These are phyloP conservation scores for Daedaleopsis sinensis DNA, from an alignment of 768 basidiomycete genomes.

Conservation along the genomic window DNA sequence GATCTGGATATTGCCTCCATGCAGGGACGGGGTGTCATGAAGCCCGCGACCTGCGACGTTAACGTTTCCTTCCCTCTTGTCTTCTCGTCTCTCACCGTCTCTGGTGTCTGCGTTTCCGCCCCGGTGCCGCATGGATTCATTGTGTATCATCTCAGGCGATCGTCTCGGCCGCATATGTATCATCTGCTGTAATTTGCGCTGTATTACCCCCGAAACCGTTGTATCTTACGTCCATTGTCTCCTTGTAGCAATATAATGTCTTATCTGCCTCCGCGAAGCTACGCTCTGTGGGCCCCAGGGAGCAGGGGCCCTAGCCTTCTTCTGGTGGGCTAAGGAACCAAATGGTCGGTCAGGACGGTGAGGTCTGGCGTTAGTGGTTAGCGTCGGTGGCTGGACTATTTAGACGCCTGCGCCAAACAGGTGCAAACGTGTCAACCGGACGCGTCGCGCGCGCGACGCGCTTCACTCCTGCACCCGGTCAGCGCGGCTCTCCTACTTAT, in stretches of 20 bases:
- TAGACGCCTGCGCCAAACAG: constrained; percentile 9
- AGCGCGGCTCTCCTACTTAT: not conserved
- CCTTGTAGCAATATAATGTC: constrained; percentile 5
- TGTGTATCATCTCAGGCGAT: not conserved
- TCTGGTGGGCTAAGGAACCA: not conserved
- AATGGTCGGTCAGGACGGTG: not conserved
- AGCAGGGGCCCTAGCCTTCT: not conserved
- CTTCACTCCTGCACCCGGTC: not conserved
- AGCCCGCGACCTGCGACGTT: not conserved
- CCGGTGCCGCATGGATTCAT: not conserved
- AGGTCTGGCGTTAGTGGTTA: too few relatives aligned
- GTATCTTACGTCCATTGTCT: not conserved
- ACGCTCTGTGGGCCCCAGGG: not conserved
- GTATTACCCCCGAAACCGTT: not conserved
- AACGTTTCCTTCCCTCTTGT: not conserved
- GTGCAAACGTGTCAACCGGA: constrained; percentile 13
- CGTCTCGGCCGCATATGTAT: not conserved
- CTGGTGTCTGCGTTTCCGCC: not conserved
- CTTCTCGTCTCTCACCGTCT: not conserved
- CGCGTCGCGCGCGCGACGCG: constrained; percentile 12
- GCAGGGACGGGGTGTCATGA: not conserved
- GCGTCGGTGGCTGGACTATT: too few relatives aligned
- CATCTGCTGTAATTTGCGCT: not conserved
- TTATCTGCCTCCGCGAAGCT: not conserved
- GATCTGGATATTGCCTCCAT: constrained; percentile 9